phyloP scores from a whole-genome alignment of 306 rosid genomes.

The Citrullus colocynthis region DNA sequence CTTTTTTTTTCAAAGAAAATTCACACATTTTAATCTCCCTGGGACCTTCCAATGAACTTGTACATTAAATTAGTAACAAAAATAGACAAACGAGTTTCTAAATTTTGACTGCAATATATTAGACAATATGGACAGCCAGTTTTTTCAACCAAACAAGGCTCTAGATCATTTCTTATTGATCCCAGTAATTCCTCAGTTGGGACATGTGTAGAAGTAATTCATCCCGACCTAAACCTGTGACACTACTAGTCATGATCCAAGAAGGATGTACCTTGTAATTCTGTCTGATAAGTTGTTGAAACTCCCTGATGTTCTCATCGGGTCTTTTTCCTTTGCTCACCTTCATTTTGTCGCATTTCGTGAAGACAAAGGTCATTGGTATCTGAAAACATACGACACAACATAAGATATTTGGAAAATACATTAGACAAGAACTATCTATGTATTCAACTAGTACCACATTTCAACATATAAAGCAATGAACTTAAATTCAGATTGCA shows the following conservation, averaged over 20 bases:
- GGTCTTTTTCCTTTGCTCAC: constrained; percentile 62
- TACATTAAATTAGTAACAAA: background rate
- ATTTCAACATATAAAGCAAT: background rate
- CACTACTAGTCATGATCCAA: constrained; percentile 94
- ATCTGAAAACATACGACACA: constrained; percentile 37
- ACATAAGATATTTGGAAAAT: background rate
- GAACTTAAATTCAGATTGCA: background rate
- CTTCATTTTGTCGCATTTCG: constrained; percentile 82
- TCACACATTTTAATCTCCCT: background rate
- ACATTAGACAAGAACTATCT: background rate
- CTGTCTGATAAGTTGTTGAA: constrained; percentile 59
- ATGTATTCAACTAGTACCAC: background rate
- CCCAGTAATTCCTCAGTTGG: constrained; percentile 85
- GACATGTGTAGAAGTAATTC: constrained; percentile 79
- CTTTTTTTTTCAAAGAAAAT: too few species aligned
- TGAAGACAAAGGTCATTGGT: constrained; percentile 75
- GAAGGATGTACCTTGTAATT: constrained; percentile 65
- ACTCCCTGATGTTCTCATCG: constrained; percentile 62
- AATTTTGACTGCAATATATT: background rate
- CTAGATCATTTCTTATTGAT: constrained; percentile 27
- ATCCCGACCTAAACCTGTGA: constrained; percentile 79
- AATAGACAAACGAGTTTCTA: background rate
- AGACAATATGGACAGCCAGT: background rate
- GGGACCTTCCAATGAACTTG: background rate
- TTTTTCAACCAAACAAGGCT: background rate